Base-by-base conservation (phyloP, 1,139 yeast genomes). In the Ogataea hybrid region DNA sequence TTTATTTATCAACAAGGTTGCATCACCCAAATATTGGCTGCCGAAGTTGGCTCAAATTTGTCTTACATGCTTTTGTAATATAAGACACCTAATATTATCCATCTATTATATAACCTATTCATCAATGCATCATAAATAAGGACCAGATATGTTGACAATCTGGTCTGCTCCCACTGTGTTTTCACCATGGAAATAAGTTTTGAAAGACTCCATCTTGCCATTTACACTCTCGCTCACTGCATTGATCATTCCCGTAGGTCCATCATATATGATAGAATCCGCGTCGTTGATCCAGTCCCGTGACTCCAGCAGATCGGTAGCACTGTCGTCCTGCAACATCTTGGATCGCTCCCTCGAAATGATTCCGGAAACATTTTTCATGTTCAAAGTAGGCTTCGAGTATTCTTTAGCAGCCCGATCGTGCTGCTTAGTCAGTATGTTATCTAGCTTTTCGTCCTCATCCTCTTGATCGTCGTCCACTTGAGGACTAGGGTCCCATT, bases 171-270 rank as follows among this genome's bases (percentile, higher is more conserved):
- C 32, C 15, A 16, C 30, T 5, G 21, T 27, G 5, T 31, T 32
- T 20, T 21, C 47, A 6, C 39, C 41, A 18, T 42, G 43, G 32
- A 43, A 49, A 8, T 44, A 38, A 30, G 43, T 49, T 35, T 46
- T 51, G 49, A 52, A 43, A 15, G 55, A 51, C 32, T 50, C 57
- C 33, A 52, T 37, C n/a, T 53, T 49, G 10, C 48, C 58, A 28
- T 51, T 55, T 3, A 57, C 59, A 2, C 50, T 65, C 44, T 79
- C 85, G 37, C 81, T 75, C 1, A 81, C 73, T 32, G 83, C 81
- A 16, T 81, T 73, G 25, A 83, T 66, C 64, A 82, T 65, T 0
- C 89, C 88, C 0, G 89, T 79, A 0, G 88, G 85, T 0, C 90
- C 90, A 27, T 79, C 80, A 29, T 82, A 82, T 57, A 79, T 76